Percentiles rank a stretch among this genome's conserved stretches.
Evolutionary conservation across 2,329 filamentous ascomycete species (phyloP).

Genomic region (Aspergillus sp.): DNA sequence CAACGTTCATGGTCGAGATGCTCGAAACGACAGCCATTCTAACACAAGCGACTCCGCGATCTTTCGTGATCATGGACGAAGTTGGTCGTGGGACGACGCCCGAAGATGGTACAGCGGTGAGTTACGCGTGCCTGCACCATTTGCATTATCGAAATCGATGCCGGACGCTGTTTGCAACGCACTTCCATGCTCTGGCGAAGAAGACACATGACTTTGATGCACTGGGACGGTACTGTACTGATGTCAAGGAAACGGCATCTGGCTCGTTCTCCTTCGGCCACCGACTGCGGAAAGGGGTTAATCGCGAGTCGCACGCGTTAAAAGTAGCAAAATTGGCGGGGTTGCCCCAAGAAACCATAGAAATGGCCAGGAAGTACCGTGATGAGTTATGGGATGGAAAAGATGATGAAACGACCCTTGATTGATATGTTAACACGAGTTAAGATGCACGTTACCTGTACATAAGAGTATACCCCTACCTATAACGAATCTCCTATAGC

Average conservation of each 20-base stretch:
- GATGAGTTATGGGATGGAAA: slow-evolving; percentile 10
- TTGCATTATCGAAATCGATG: slow-evolving; percentile 70
- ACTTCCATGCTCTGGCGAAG: slow-evolving; percentile 82
- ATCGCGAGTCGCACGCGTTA: slow-evolving; percentile 79
- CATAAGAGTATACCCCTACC: slow-evolving; percentile 6
- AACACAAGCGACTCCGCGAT: slow-evolving; percentile 71
- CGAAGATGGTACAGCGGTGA: slow-evolving; percentile 82
- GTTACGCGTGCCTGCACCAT: slow-evolving; percentile 81
- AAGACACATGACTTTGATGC: slow-evolving; percentile 55
- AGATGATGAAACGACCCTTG: not conserved
- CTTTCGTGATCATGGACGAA: slow-evolving; percentile 98
- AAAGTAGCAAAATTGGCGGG: slow-evolving; percentile 90
- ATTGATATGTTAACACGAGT: not conserved
- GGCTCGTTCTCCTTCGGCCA: slow-evolving; percentile 79
- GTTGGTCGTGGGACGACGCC: slow-evolving; percentile 91
- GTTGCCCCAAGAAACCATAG: slow-evolving; percentile 65
- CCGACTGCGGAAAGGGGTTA: slow-evolving; percentile 71
- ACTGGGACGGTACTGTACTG: slow-evolving; percentile 78
- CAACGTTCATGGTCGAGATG: slow-evolving; percentile 99
- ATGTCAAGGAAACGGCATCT: slow-evolving; percentile 67
- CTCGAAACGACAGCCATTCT: slow-evolving; percentile 89
- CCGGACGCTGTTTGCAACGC: slow-evolving; percentile 84
- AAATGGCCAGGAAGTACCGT: slow-evolving; percentile 58
- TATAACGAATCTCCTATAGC: not conserved
- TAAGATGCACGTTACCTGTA: not conserved